Base-by-base conservation (phyloP, 2,329 filamentous ascomycete species). In the Alternaria novae-zelandiae region DNA sequence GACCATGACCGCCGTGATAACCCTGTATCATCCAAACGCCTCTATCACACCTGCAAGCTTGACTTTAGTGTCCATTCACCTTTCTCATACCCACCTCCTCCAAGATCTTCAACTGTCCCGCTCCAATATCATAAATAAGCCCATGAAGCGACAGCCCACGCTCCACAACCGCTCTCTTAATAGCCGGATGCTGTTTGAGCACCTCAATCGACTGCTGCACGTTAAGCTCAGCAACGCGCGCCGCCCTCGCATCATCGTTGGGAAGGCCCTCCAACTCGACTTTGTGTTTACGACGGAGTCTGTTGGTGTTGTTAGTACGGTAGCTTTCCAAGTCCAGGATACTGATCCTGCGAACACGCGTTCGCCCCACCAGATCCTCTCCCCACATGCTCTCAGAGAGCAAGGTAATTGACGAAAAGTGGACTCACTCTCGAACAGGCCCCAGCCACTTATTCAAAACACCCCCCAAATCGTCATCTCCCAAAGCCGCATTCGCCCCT, bases 91-190 rank as follows among this genome's bases (percentile, higher is more conserved):
- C 62, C 8, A 55, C 20, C 28, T 71, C 65, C 9, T 86, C 84
- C 62, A 90, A 68, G 63, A 87, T 82, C 59, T 85, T 82, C 70
- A 89, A 79, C 50, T 84, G 76, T n/a, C 87, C 87, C 23, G 78
- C 84, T 5, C 77, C 85, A 63, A 89, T 83, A 72, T 96, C 90
- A 77, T 92, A 95, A 13, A 96, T 83, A 57, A 90, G 84, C n/a
- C 92, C 93, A 78, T 96, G 92, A 6, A 96, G 86, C 79, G 90
- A 83, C 45, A 97, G 80, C 1, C 90, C 91, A 26, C 91, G 84
- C 71, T 93, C 89, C 67, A 83, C 79, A 63, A 94, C 87, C 25
- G 91, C 92, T 65, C 92, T 89, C 72, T 89, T 85, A 28, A 96
- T 86, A 23, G 87, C 86, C 54, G 85, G 83, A 79, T 93, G 94